Conservation (phyloP, 2,329 filamentous ascomycete genomes). For the Neurospora sp. region DNA sequence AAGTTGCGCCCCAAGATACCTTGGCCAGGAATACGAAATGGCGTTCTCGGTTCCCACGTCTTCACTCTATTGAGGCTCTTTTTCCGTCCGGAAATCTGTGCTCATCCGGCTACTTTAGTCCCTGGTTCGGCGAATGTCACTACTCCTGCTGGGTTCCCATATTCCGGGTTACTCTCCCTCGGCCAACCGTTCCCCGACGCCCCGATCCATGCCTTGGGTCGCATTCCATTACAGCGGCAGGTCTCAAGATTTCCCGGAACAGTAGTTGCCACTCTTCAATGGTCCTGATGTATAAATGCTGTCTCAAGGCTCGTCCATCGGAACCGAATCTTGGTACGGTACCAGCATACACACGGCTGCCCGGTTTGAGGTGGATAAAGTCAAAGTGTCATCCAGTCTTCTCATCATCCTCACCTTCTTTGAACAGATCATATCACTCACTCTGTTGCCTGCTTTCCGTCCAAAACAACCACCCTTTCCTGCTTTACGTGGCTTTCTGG, state of each 20-base stretch:
- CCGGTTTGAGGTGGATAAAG: neutral
- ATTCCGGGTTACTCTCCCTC: slow-evolving; percentile 13
- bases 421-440: neutral
- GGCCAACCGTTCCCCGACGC: slow-evolving; percentile 9
- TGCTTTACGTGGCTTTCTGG: neutral
- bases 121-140: neutral
- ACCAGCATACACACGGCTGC: neutral
- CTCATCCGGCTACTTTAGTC: neutral
- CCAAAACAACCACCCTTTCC: neutral
- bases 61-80: neutral
- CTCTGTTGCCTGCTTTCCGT: neutral
- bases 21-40: neutral
- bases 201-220: slow-evolving; percentile 11
- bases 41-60: neutral
- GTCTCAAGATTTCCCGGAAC: slow-evolving; percentile 9
- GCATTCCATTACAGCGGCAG: slow-evolving; percentile 15
- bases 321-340: neutral
- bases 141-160: slow-evolving; percentile 8
- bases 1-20: neutral
- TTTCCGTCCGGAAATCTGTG: neutral
- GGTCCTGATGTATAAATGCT: neutral
- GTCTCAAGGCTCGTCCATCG: neutral
- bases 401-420: neutral
- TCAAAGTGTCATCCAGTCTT: neutral
- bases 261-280: slow-evolving; percentile 5